A percentile compares a stretch with the other conserved stretches of the same genome.
These are phyloP conservation scores for cucumber (Cucumis sativus) DNA, from an alignment of 306 rosid species.

Conservation along the genomic window Cucumber_9930_V3 NC_026660.2:22847501-22848000, in stretches of 20 bases:
- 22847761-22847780: background rate
- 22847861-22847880: background rate
- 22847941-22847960: conserved; percentile 7
- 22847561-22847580: background rate
- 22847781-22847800: background rate
- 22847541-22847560: background rate
- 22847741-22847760: background rate
- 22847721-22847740: background rate
- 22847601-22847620: background rate
- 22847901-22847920: background rate
- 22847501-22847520: background rate
- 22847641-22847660: background rate
- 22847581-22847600: background rate
- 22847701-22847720: background rate
- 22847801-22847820: background rate
- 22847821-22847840: background rate
- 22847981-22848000: conserved; percentile 6
- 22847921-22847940: background rate
- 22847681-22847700: background rate
- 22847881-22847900: conserved; percentile 1
- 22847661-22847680: background rate
- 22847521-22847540: background rate
- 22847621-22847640: background rate
- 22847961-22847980: conserved; percentile 5
- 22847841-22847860: background rate